Conservation (phyloP, 139 green algal genomes). For the Coelastrella sp. region DNA sequence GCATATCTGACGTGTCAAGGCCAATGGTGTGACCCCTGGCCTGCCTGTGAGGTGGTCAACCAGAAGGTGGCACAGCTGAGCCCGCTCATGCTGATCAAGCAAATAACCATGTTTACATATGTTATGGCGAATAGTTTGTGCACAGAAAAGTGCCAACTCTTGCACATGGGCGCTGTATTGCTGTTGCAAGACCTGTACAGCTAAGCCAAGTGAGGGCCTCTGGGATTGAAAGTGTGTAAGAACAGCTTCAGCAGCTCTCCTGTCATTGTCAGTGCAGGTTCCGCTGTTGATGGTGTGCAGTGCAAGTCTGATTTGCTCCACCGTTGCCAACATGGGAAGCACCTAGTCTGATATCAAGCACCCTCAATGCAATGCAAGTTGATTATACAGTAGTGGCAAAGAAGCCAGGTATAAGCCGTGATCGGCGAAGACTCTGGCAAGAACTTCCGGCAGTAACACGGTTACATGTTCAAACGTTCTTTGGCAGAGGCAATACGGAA, state of each 20-base stretch:
- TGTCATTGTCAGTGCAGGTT: neutral
- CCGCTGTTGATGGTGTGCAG: neutral
- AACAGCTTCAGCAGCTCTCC: neutral
- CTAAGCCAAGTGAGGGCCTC: neutral
- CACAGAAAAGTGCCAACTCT: neutral
- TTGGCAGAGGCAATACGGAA: no score
- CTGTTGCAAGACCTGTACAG: neutral
- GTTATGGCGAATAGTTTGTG: neutral
- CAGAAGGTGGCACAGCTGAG: neutral
- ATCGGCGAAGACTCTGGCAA: no score
- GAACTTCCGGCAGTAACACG: no score
- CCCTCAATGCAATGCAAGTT: no score
- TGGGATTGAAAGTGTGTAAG: neutral
- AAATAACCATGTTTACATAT: neutral
- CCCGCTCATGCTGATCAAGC: neutral
- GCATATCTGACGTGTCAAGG: constrained; percentile 5
- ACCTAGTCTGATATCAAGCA: no score
- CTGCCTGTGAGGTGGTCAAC: neutral
- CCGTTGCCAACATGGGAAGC: neutral
- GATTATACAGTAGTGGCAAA: no score
- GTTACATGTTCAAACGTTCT: no score
- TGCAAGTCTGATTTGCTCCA: neutral
- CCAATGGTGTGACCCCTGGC: neutral
- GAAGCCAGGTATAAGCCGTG: no score
- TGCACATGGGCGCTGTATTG: neutral